Percentiles rank a stretch among this genome's conserved stretches.
phyloP scores from a whole-genome alignment of 169 alveolate genomes.

The Neospora caninum region DNA sequence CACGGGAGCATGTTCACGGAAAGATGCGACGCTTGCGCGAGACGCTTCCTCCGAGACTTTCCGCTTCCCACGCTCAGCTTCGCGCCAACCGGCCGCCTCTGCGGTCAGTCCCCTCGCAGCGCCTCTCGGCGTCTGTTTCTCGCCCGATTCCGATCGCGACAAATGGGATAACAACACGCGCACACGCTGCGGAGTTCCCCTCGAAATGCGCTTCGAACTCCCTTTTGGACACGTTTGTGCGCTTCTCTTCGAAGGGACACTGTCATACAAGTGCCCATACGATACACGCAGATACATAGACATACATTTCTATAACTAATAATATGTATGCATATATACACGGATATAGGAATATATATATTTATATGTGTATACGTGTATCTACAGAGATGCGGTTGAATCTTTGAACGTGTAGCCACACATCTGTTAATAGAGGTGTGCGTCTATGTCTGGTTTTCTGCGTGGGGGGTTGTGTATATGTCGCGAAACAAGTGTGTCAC shows the following conservation, averaged over 20 bases:
- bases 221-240: too few relatives aligned
- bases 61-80: slow-evolving; percentile 84
- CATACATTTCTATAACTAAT: too few relatives aligned
- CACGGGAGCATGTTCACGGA: slow-evolving; percentile 86
- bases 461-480: too few relatives aligned
- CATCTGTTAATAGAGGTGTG: neutral
- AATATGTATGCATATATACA: too few relatives aligned
- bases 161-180: too few relatives aligned
- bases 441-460: neutral
- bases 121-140: neutral
- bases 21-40: slow-evolving; percentile 82
- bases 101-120: slow-evolving; percentile 71
- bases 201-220: too few relatives aligned
- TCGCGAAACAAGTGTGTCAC: too few relatives aligned
- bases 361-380: too few relatives aligned
- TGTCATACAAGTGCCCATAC: too few relatives aligned
- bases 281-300: too few relatives aligned
- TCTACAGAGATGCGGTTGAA: neutral
- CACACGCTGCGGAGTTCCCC: too few relatives aligned
- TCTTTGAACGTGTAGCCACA: neutral
- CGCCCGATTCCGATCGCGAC: neutral
- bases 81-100: slow-evolving; percentile 83
- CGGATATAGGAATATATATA: neutral
- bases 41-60: slow-evolving; percentile 81
- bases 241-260: too few relatives aligned